Conservation (phyloP, 2,329 filamentous ascomycete species). For the Clarireedia sp. region DNA sequence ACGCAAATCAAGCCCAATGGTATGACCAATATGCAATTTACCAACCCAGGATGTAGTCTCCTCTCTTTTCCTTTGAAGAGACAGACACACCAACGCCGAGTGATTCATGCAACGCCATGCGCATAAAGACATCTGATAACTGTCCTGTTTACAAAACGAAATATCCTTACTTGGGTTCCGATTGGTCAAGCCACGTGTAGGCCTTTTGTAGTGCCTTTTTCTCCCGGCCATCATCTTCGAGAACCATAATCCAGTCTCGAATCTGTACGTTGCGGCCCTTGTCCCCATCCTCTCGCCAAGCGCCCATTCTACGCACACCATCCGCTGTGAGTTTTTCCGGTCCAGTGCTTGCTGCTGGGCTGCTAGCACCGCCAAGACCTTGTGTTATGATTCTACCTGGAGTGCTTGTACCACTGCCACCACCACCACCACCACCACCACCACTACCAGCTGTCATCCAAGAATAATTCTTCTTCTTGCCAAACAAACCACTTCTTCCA, state of each 20-base stretch:
- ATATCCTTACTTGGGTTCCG: constrained; percentile 33
- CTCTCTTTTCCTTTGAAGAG: background rate
- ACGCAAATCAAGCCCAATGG: background rate
- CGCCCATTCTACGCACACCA: constrained; percentile 58
- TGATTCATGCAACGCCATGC: constrained; percentile 11
- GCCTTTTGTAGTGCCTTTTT: constrained; percentile 48
- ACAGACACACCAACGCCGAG: constrained; percentile 5
- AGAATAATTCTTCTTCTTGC: constrained; percentile 67
- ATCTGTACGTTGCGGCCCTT: constrained; percentile 75
- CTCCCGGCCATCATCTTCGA: constrained; percentile 72
- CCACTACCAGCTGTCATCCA: constrained; percentile 51
- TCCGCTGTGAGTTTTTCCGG: constrained; percentile 44
- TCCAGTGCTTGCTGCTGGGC: constrained; percentile 30
- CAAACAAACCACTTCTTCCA: constrained; percentile 47
- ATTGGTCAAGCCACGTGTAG: constrained; percentile 24
- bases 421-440: constrained; percentile 47
- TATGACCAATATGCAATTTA: background rate
- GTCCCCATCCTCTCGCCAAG: constrained; percentile 69
- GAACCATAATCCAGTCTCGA: constrained; percentile 69
- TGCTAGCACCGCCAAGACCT: constrained; percentile 32
- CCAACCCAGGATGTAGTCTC: background rate
- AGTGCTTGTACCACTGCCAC: constrained; percentile 46
- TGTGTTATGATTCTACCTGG: constrained; percentile 31
- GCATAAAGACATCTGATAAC: constrained; percentile 1
- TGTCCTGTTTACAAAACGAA: background rate